Evolutionary conservation across 306 rosid genomes (phyloP).

Genomic region (Ormosia emarginata): DNA sequence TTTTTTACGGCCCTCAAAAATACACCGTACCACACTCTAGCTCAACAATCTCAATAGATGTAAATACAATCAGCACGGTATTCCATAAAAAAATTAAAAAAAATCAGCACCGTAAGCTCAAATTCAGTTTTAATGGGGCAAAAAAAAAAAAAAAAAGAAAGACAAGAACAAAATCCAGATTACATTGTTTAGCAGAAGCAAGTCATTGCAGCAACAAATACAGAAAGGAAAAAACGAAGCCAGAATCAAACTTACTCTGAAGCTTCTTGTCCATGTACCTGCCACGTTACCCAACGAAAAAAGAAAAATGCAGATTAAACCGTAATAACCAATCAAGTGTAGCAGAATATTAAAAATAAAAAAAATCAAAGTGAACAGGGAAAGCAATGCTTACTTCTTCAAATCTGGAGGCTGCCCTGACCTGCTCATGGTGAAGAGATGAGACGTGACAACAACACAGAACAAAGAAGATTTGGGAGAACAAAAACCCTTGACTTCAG

Average conservation of each 20-base stretch:
- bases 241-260: slow-evolving; percentile 58
- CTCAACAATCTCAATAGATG: background rate
- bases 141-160: background rate
- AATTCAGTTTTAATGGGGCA: background rate
- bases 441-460: background rate
- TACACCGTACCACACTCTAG: background rate
- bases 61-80: background rate
- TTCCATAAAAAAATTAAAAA: background rate
- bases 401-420: slow-evolving; percentile 95
- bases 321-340: background rate
- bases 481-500: background rate
- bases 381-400: slow-evolving; percentile 56
- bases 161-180: background rate
- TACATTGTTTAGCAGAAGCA: background rate
- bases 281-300: background rate
- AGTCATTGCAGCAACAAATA: background rate
- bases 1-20: background rate
- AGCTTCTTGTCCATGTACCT: slow-evolving; percentile 98
- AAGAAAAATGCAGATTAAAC: background rate
- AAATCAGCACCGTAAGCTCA: background rate
- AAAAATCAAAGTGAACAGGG: background rate
- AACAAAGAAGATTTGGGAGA: background rate
- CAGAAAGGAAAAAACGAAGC: background rate
- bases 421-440: slow-evolving; percentile 61
- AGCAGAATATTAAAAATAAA: background rate